phyloP scores from a whole-genome alignment of 257 asterid species.

The Scutellaria barbata region DNA sequence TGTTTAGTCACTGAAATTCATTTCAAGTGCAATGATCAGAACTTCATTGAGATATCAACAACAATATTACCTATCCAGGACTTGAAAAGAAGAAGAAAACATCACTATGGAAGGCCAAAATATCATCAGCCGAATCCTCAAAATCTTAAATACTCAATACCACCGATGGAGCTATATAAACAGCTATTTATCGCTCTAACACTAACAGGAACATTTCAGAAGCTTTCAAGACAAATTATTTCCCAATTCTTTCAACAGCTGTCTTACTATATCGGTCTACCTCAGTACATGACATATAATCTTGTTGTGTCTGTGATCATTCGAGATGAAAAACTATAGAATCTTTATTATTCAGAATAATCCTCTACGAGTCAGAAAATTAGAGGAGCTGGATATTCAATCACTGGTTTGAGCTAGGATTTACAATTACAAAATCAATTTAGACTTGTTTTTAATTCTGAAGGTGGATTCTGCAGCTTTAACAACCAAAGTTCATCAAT shows the following conservation, averaged over 20 bases:
- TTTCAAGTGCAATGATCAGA: constrained; percentile 7
- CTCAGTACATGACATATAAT: not conserved
- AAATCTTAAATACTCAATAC: not conserved
- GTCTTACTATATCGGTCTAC: not conserved
- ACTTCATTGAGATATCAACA: constrained; percentile 14
- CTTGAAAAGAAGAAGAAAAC: constrained; percentile 11
- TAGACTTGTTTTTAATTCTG: constrained; percentile 1
- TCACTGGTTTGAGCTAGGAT: not conserved
- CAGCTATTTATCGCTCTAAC: no score
- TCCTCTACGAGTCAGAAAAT: not conserved
- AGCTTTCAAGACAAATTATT: not conserved
- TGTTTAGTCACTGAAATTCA: constrained; percentile 36
- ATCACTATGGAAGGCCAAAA: not conserved
- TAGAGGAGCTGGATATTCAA: not conserved
- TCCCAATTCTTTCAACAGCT: not conserved
- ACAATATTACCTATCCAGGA: not conserved
- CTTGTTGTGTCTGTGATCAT: not conserved
- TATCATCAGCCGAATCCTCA: not conserved
- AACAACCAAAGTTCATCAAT: constrained; percentile 6
- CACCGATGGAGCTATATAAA: not conserved
- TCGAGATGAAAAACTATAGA: not conserved
- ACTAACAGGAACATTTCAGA: no score
- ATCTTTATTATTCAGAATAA: not conserved
- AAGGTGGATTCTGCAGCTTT: not conserved
- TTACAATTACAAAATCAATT: constrained; percentile 10